These are phyloP conservation scores for Pulveroboletus sp. DNA, from an alignment of 768 basidiomycete genomes.

Conservation along the genomic window DNA sequence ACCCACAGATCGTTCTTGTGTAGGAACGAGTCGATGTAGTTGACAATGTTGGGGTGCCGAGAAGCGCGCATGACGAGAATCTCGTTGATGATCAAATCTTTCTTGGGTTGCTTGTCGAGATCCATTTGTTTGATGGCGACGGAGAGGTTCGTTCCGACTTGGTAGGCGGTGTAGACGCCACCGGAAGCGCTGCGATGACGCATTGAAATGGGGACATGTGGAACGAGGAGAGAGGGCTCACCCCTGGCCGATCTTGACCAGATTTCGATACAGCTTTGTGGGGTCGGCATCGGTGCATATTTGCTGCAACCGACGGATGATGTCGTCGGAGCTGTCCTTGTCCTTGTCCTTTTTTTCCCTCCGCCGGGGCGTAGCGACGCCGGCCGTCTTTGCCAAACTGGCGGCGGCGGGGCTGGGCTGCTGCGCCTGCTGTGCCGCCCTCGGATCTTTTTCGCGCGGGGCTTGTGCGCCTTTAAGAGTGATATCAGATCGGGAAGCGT, in stretches of 20 bases:
- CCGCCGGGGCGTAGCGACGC: constrained; percentile 79
- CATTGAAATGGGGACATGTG: constrained; percentile 2
- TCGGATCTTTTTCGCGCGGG: constrained; percentile 38
- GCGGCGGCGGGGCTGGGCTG: constrained; percentile 63
- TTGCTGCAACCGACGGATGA: constrained; percentile 84
- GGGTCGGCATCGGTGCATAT: constrained; percentile 99
- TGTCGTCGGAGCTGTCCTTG: constrained; percentile 80
- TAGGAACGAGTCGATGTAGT: constrained; percentile 98
- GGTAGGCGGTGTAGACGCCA: constrained; percentile 97
- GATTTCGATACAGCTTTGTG: constrained; percentile 84
- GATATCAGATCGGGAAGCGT: constrained; percentile 56
- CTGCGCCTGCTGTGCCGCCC: constrained; percentile 34
- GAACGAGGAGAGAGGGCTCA: constrained; percentile 36
- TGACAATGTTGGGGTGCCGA: constrained; percentile 98
- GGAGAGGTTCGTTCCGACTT: constrained; percentile 89
- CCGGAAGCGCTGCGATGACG: constrained; percentile 74
- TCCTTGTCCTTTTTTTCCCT: constrained; percentile 84
- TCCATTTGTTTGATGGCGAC: constrained; percentile 99
- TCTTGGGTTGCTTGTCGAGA: constrained; percentile 98
- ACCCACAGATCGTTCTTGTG: constrained; percentile 99
- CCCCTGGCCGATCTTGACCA: constrained; percentile 99
- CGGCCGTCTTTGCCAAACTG: constrained; percentile 62
- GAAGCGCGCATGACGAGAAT: constrained; percentile 98
- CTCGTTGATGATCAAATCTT: constrained; percentile 99
- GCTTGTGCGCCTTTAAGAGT: constrained; percentile 41